Percentiles rank a stretch among this genome's conserved stretches.
Conservation (phyloP, 1,139 yeast species). For the Blastobotrys serpentis region DNA sequence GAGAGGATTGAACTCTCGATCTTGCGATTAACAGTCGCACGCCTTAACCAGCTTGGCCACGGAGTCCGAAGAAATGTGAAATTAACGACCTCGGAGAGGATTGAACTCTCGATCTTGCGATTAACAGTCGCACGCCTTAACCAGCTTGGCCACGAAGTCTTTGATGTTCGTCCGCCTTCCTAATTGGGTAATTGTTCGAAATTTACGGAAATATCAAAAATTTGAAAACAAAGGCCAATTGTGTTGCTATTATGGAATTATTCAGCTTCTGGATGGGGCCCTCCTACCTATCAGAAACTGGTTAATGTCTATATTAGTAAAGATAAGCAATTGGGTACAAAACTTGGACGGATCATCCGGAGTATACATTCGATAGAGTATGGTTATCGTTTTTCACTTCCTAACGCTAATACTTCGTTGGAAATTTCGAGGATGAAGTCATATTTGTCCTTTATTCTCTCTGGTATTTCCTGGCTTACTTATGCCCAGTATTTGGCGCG, state of each 20-base stretch:
- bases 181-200: too few relatives aligned
- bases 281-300: background rate
- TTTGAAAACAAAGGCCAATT: too few relatives aligned
- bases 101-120: background rate
- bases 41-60: slow-evolving; percentile 11
- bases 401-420: background rate
- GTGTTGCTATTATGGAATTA: background rate
- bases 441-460: background rate
- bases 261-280: background rate
- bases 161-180: background rate
- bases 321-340: background rate
- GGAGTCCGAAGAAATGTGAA: background rate
- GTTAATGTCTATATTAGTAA: background rate
- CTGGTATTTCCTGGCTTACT: background rate
- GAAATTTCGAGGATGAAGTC: background rate
- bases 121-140: slow-evolving; percentile 10
- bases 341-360: background rate
- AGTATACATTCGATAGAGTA: background rate
- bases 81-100: too few relatives aligned
- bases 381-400: background rate
- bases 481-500: background rate
- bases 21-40: slow-evolving; percentile 7
- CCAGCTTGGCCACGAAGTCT: slow-evolving; percentile 11
- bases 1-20: slow-evolving; percentile 9
- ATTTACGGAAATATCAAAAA: too few relatives aligned